Evolutionary conservation across 1,284 basidiomycete genomes (phyloP).

Genomic region (Pseudozyma hubeiensis): DNA sequence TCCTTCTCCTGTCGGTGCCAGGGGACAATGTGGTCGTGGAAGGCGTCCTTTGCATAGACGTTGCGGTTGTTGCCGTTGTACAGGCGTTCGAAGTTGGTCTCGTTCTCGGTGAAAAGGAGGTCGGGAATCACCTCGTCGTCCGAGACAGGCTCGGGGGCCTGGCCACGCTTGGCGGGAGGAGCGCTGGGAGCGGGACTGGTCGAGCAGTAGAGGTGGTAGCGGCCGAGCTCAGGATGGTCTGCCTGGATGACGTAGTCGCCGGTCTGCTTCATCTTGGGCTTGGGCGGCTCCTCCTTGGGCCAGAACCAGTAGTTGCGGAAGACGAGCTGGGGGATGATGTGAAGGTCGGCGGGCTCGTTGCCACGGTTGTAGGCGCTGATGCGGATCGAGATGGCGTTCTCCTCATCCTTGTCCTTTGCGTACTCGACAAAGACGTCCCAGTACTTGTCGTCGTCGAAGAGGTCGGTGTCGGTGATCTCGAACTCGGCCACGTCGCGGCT

Average conservation of each 20-base stretch:
- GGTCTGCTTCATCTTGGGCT: conserved; percentile 76
- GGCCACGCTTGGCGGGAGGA: conserved; percentile 73
- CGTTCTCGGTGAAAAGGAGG: conserved; percentile 77
- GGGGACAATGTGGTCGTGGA: conserved; percentile 94
- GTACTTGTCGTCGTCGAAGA: conserved; percentile 91
- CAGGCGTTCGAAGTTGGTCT: conserved; percentile 91
- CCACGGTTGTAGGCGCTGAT: conserved; percentile 97
- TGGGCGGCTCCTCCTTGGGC: conserved; percentile 82
- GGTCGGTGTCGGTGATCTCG: conserved; percentile 91
- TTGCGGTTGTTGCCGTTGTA: conserved; percentile 83
- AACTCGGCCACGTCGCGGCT: conserved; percentile 88
- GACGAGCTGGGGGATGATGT: conserved; percentile 94
- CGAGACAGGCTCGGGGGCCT: conserved; percentile 67
- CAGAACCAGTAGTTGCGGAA: conserved; percentile 99
- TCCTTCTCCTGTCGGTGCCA: conserved; percentile 74
- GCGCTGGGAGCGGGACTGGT: conserved; percentile 90
- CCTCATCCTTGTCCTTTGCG: conserved; percentile 93
- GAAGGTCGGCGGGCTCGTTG: conserved; percentile 92
- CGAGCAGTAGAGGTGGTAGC: conserved; percentile 82
- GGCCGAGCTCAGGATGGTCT: conserved; percentile 75
- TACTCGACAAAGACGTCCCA: conserved; percentile 91
- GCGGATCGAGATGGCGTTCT: conserved; percentile 88
- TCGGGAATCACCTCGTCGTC: conserved; percentile 71
- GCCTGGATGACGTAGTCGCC: conserved; percentile 73
- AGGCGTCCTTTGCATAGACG: conserved; percentile 94